Percentiles rank a stretch among this genome's conserved stretches.
phyloP scores from a whole-genome alignment of 441 rosid genomes.

The Pelargonium fulgidum region DNA sequence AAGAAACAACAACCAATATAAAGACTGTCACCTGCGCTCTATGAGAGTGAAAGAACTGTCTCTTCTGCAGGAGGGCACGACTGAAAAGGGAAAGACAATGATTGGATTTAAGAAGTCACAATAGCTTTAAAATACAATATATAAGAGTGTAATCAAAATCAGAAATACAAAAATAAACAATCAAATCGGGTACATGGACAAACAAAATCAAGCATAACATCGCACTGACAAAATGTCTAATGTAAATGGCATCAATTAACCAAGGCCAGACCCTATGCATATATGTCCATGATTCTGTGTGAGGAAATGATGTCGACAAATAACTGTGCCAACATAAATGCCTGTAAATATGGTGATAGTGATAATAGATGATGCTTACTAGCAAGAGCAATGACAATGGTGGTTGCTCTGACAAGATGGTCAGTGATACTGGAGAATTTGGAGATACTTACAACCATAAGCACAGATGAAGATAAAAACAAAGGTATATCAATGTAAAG shows the following conservation, averaged over 20 bases:
- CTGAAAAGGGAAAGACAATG: conserved; percentile 22
- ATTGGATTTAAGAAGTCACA: not conserved
- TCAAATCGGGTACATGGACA: not conserved
- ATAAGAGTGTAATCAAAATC: not conserved
- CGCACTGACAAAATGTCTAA: not conserved
- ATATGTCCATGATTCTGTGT: too few relatives aligned
- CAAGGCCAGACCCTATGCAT: not conserved
- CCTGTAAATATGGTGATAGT: not conserved
- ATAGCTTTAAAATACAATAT: not conserved
- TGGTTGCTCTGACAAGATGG: not conserved
- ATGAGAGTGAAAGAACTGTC: conserved; percentile 96
- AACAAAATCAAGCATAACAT: not conserved
- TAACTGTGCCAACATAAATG: too few relatives aligned
- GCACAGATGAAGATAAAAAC: not conserved
- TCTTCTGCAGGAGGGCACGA: conserved; percentile 45
- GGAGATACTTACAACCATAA: not conserved
- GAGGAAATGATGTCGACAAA: too few relatives aligned
- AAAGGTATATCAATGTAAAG: not conserved
- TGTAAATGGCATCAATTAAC: conserved; percentile 1
- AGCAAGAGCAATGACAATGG: not conserved
- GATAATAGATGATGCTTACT: not conserved
- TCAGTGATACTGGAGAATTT: not conserved
- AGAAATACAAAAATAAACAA: not conserved
- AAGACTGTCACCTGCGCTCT: conserved; percentile 45
- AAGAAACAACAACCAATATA: not conserved